Base-by-base conservation (phyloP, 441 rosid genomes). In the Erodium moschatum region DNA sequence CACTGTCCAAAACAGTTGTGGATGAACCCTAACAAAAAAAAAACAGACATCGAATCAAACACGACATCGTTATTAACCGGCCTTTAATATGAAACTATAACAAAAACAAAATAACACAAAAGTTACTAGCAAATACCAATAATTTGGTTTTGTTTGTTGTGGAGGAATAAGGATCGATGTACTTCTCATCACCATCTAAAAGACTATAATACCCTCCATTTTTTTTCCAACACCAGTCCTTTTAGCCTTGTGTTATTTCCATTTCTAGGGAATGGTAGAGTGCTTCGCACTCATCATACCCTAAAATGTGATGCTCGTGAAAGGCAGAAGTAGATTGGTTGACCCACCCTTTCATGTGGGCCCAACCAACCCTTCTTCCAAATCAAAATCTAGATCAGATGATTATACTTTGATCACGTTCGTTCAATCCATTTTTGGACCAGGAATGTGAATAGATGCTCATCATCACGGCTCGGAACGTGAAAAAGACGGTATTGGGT, bases 281-380 rank as follows among this genome's bases (percentile, higher is more conserved):
- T 50, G 58, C 58, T n/a, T n/a, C 16, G 58, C 58, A 50, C 19
- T 31, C 35, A 31, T 13, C 58, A 50, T 15, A 50, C 19, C 16
- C 19, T n/a, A n/a, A 50, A 50, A 15, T 50, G 58, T 50, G 58
- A 15, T 50, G 58, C 58, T 5, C 58, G 13, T n/a, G 58, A 50
- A 50, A 50, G 58, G 58, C 5, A 42, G 48, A 31, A 42, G 58
- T 13, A 50, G 58, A 50, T 50, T 50, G 58, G 58, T n/a, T 50
- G 58, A 50, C 58, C 58, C 58, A 50, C 58, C 19, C 58, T 15
- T 15, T 42, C 2, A 8, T 0, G 12, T 8, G 48, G 48, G 48
- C 48, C 48, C 12, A 2, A 29, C n/a, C n/a, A n/a, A n/a, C n/a
- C n/a, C n/a, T n/a, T 29, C 13, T 0, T 9, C 11, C 2, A 42